These are phyloP conservation scores for Camelina sativa DNA, from an alignment of 345 rosid genomes.

Conservation along the genomic window DNA sequence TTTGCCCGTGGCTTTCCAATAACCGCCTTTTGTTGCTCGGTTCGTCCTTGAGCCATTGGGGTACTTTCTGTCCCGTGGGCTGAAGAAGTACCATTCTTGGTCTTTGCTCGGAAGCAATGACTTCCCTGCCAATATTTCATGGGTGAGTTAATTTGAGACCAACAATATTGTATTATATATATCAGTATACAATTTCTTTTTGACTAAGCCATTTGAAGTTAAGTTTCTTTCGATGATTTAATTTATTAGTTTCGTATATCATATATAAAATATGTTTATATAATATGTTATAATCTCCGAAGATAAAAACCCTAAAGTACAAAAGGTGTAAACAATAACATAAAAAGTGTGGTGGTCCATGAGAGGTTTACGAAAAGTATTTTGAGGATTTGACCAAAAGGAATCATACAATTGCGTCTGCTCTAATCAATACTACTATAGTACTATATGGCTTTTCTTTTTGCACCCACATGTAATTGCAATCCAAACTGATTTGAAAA, in stretches of 20 bases:
- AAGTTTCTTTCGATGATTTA: background rate
- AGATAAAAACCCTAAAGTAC: slow-evolving; percentile 26
- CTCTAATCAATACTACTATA: slow-evolving; percentile 17
- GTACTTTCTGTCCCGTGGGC: slow-evolving; percentile 93
- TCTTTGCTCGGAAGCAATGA: slow-evolving; percentile 95
- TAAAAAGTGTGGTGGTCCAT: slow-evolving; percentile 33
- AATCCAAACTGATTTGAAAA: background rate
- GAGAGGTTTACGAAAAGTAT: slow-evolving; percentile 15
- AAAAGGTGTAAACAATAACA: background rate
- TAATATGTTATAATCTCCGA: background rate
- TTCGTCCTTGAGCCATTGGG: slow-evolving; percentile 95
- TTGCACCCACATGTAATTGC: background rate
- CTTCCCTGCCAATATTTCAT: slow-evolving; percentile 55
- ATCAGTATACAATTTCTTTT: background rate
- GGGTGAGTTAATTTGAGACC: background rate
- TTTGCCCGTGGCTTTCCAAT: slow-evolving; percentile 99
- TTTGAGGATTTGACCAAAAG: slow-evolving; percentile 31
- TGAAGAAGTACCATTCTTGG: slow-evolving; percentile 96
- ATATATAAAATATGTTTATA: background rate
- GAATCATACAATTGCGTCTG: slow-evolving; percentile 20
- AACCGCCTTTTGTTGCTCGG: slow-evolving; percentile 93
- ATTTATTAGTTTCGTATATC: background rate
- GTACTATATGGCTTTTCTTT: background rate
- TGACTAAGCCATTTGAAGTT: background rate
- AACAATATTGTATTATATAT: background rate